Evolutionary conservation across 2,329 filamentous ascomycete genomes (phyloP).

Genomic region (Aspergillus tubingensis): DNA sequence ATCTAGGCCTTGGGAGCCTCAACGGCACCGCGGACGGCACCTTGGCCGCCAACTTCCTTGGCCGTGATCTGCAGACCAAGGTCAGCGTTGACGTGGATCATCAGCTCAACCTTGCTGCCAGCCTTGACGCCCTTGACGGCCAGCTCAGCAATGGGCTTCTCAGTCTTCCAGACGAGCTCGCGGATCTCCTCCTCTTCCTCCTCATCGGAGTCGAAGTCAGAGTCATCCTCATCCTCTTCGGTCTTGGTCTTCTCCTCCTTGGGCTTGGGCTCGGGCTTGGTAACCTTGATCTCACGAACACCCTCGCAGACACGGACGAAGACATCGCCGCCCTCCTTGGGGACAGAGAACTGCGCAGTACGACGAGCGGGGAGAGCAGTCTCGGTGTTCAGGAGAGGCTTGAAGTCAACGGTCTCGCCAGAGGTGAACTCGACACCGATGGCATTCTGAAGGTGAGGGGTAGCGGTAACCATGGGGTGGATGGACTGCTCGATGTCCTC

Average conservation of each 20-base stretch:
- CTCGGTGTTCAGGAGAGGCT: slow-evolving; percentile 77
- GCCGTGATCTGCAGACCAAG: slow-evolving; percentile 77
- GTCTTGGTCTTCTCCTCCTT: slow-evolving; percentile 62
- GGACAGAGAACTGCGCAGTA: slow-evolving; percentile 73
- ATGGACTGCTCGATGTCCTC: slow-evolving; percentile 95
- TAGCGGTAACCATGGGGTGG: slow-evolving; percentile 90
- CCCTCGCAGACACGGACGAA: slow-evolving; percentile 88
- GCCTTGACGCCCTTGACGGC: slow-evolving; percentile 83
- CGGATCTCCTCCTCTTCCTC: slow-evolving; percentile 80
- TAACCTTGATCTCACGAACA: slow-evolving; percentile 87
- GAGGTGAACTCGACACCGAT: slow-evolving; percentile 78
- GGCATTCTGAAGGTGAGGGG: slow-evolving; percentile 84
- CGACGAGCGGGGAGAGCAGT: slow-evolving; percentile 88
- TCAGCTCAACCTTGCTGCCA: slow-evolving; percentile 87
- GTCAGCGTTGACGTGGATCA: slow-evolving; percentile 82
- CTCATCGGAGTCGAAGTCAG: slow-evolving; percentile 63
- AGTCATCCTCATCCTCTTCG: slow-evolving; percentile 60
- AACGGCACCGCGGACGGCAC: slow-evolving; percentile 70
- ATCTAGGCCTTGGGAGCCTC: slow-evolving; percentile 40
- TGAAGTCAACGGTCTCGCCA: slow-evolving; percentile 68
- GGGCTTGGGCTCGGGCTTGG: slow-evolving; percentile 77
- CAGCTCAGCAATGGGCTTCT: slow-evolving; percentile 79
- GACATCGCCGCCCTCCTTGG: slow-evolving; percentile 82
- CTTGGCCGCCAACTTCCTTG: slow-evolving; percentile 83
- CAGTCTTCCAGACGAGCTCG: slow-evolving; percentile 90